Evolutionary conservation across 2,329 filamentous ascomycete species (phyloP), one percentile per base, ranked within the genome.

Genomic region (Trichoderma koningii): DNA sequence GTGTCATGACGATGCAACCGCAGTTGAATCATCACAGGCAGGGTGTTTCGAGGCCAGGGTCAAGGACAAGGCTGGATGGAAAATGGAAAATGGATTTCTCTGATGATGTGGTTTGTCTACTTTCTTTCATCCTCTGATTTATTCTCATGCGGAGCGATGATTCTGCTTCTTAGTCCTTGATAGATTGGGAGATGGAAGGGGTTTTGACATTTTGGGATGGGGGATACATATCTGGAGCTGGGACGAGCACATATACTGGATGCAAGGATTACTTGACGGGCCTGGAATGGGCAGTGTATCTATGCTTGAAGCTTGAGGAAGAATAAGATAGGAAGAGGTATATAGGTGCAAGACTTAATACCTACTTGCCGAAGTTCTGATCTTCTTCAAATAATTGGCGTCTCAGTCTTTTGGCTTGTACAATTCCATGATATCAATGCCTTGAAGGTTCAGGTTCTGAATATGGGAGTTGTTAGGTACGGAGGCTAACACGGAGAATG

Each of bases 211-310:
- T 57, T 34, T 17, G 55, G 28, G 21, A 47, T 17, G 41, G 15
- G 38, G 38, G 10, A 47, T 23, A 34, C 26, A 28, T 45, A 52
- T 44, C 45, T 34, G 26, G 57, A 52, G 57, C 47, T 4, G 48
- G 38, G 56, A 42, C 41, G 34, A 30, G 57, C 34, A 26, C 57
- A 61, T 52, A 52, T 51, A 30, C 57, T 51, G 34, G 57, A 60
- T 60, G 56, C 19, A 28, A 28, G 48, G 57, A 28, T 15, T 28
- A 52, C 51, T 44, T 52, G 48, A 12, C 42, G 57, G 5, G 23
- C 30, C 15, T 55, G 15, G 26, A 1, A 51, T 9, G 17, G 28
- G 4, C 42, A 48, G 44, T 57, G 44, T 51, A 21, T 61, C 23
- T 30, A 21, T 19, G 47, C 15, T 42, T 61, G 34, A 44, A 59